phyloP scores from a whole-genome alignment of 1,139 yeast genomes.

The Scheffersomyces cryptocercus region DNA sequence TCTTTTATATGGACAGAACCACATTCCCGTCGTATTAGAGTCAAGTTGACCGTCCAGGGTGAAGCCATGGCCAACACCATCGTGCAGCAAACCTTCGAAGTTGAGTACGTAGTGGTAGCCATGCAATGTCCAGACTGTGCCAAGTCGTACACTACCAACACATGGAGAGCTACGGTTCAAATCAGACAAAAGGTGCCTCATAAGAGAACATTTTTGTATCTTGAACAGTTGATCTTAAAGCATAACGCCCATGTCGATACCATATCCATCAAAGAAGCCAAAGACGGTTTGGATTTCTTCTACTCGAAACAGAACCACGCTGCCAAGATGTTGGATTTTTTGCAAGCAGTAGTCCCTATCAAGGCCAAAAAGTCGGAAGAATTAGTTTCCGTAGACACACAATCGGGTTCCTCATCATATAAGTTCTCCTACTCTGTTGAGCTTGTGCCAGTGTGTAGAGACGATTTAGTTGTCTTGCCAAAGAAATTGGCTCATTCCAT shows the following conservation, averaged over 20 bases:
- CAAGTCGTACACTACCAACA: slow-evolving; percentile 88
- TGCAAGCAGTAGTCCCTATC: slow-evolving; percentile 85
- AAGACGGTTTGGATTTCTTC: slow-evolving; percentile 94
- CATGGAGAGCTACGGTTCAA: slow-evolving; percentile 98
- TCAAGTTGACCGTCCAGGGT: slow-evolving; percentile 93
- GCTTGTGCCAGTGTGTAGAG: slow-evolving; percentile 96
- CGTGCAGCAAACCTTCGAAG: slow-evolving; percentile 93
- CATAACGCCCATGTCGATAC: slow-evolving; percentile 96
- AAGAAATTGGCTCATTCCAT: slow-evolving; percentile 77
- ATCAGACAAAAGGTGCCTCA: slow-evolving; percentile 97
- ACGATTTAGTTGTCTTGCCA: slow-evolving; percentile 90
- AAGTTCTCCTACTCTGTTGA: slow-evolving; percentile 93
- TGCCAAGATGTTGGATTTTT: slow-evolving; percentile 87
- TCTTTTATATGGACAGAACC: slow-evolving; percentile 99
- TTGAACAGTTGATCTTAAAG: slow-evolving; percentile 90
- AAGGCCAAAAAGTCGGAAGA: slow-evolving; percentile 86
- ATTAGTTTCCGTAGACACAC: slow-evolving; percentile 88
- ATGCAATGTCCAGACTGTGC: slow-evolving; percentile 99
- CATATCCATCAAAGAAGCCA: slow-evolving; percentile 85
- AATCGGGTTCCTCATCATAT: slow-evolving; percentile 83
- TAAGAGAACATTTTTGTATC: slow-evolving; percentile 90
- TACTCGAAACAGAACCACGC: slow-evolving; percentile 91
- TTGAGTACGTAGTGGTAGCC: slow-evolving; percentile 89
- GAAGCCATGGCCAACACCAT: slow-evolving; percentile 93
- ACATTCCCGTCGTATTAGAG: slow-evolving; percentile 90